Evolutionary conservation across 164 flowering plant species (phyloP), one percentile per base, ranked within the genome.

Genomic region (Macadamia integrifolia): DNA sequence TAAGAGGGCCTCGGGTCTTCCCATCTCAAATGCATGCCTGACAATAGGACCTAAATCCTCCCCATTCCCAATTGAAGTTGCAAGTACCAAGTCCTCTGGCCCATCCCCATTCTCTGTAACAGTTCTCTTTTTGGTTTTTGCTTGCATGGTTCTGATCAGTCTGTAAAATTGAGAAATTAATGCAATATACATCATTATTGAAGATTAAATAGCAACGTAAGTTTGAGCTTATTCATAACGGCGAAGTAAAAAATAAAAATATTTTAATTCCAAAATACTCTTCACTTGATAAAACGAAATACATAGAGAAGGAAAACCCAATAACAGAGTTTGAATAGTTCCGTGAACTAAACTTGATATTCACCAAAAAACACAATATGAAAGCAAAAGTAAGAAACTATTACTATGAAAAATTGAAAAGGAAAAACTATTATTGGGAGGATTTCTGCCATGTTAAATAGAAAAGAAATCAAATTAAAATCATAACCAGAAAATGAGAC

Each of bases 11-110:
- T 89, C 96, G 1, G 98, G 97, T 74, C 79, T 82, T 32, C 91
- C 91, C 65, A 76, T 81, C 61, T 91, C 98, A 71, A 93, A 93
- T 0, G 97, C 91, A 76, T 79, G 92, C 75, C 89, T 76, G 4
- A 93, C 93, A 71, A 86, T 76, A 5, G 94, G 94, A 62, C 88
- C 88, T 72, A 93, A 64, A 78, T 93, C 96, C 66, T 88, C 93
- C 11, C 96, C 97, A 78, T 91, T 91, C 56, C 91, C 84, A 32
- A 91, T 81, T 58, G 84, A 67, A 55, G 90, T 84, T 0, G 84
- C 86, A 15, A 91, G 90, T 57, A 85, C 92, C 62, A 84, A 79
- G 64, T 88, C 97, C 66, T 93, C 97, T 23, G 81, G 86, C 13
- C 77, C 72, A 66, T 90, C 95, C 30, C 97, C 97, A 82, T 88